Evolutionary conservation across 805 yeast species (phyloP).

Genomic region (Candida anglica): DNA sequence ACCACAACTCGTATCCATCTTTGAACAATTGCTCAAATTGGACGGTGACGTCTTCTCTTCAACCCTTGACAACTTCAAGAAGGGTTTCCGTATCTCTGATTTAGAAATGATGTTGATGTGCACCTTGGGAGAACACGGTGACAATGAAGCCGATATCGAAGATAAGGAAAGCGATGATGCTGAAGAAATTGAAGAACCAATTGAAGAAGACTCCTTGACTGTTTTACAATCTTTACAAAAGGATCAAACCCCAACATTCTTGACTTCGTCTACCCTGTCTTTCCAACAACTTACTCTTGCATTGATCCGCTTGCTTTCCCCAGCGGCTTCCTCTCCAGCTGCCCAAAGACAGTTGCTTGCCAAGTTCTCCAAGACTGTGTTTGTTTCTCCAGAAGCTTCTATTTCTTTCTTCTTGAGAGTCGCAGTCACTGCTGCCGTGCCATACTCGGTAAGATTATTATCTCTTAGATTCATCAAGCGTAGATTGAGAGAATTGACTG

Average conservation of each 20-base stretch:
- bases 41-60: slow-evolving; percentile 17
- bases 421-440: slow-evolving; percentile 54
- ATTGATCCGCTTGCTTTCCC: background rate
- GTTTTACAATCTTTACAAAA: background rate
- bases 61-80: slow-evolving; percentile 12
- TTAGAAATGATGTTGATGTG: slow-evolving; percentile 62
- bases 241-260: background rate
- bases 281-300: background rate
- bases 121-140: slow-evolving; percentile 38
- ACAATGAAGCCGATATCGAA: slow-evolving; percentile 24
- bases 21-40: slow-evolving; percentile 18
- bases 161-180: slow-evolving; percentile 15
- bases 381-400: slow-evolving; percentile 38
- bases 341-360: slow-evolving; percentile 10
- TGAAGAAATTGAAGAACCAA: slow-evolving; percentile 15
- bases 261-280: background rate
- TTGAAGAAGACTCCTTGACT: slow-evolving; percentile 8
- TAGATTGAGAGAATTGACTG: slow-evolving; percentile 24
- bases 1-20: slow-evolving; percentile 11
- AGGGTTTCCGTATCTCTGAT: slow-evolving; percentile 21
- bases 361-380: slow-evolving; percentile 17
- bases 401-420: slow-evolving; percentile 60
- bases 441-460: slow-evolving; percentile 50
- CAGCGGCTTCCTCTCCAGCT: background rate
- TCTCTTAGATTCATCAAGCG: slow-evolving; percentile 42